phyloP scores from a whole-genome alignment of 179 eudicot genomes.

The Carnegiea gigantea region DNA sequence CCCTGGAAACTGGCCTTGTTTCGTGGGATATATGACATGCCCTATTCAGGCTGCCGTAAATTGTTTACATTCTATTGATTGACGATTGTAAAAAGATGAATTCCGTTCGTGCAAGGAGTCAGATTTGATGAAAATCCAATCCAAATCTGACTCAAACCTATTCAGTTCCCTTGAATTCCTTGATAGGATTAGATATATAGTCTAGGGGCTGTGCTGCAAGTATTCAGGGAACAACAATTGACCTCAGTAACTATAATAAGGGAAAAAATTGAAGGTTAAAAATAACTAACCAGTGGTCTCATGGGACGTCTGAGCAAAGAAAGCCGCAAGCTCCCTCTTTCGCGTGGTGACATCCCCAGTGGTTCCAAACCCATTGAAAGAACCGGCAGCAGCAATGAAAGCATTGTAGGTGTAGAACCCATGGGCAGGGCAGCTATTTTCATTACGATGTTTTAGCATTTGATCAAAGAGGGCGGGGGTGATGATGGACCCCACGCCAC shows the following conservation, averaged over 20 bases:
- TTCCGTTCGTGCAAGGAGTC: no score
- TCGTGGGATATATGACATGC: no score
- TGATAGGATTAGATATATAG: no score
- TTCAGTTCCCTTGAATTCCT: no score
- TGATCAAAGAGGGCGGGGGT: constrained; percentile 31
- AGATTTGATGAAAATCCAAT: no score
- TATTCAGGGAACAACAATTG: no score
- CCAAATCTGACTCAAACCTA: no score
- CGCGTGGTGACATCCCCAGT: constrained; percentile 34
- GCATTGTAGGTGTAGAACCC: constrained; percentile 57
- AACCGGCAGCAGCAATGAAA: constrained; percentile 40
- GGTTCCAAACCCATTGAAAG: constrained; percentile 41
- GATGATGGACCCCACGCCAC: constrained; percentile 42
- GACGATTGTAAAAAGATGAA: no score
- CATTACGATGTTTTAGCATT: constrained; percentile 44
- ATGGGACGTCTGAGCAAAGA: constrained; percentile 56
- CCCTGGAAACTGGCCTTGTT: no score
- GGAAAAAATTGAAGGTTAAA: neutral
- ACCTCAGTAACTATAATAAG: no score
- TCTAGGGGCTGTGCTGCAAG: neutral
- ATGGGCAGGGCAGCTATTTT: constrained; percentile 33
- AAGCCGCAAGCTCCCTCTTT: constrained; percentile 54
- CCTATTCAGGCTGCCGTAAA: no score
- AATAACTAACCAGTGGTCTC: constrained; percentile 47
- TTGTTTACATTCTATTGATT: no score